Evolutionary conservation across 2,329 filamentous ascomycete genomes (phyloP).

Genomic region (Neofusicoccum laricinum): DNA sequence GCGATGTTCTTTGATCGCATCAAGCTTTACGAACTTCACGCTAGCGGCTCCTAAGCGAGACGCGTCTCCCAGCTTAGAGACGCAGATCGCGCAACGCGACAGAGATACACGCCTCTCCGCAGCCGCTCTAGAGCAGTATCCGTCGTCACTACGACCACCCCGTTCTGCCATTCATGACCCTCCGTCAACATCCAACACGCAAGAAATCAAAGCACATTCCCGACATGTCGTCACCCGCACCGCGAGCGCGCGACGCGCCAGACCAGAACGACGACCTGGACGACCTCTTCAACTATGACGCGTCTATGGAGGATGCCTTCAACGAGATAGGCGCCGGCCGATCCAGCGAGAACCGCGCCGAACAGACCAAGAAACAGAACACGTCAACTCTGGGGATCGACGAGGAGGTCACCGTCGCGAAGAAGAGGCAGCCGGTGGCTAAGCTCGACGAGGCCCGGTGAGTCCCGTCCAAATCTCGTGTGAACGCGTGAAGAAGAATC

Average conservation of each 20-base stretch:
- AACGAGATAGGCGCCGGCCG: constrained; percentile 31
- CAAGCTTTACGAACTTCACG: constrained; percentile 1
- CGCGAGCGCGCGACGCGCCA: constrained; percentile 21
- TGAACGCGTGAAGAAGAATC: background rate
- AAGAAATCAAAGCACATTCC: constrained; percentile 26
- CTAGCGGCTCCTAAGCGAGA: constrained; percentile 16
- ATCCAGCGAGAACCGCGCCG: constrained; percentile 18
- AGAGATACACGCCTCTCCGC: constrained; percentile 17
- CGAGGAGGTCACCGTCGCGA: constrained; percentile 78
- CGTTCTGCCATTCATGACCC: background rate
- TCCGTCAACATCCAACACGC: background rate
- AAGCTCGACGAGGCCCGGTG: constrained; percentile 84
- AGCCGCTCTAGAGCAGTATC: background rate
- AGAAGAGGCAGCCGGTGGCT: constrained; percentile 70
- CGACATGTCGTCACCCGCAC: constrained; percentile 18
- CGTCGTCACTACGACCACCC: background rate
- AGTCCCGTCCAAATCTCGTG: constrained; percentile 10
- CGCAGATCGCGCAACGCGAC: background rate
- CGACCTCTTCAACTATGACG: constrained; percentile 74
- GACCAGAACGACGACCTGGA: constrained; percentile 51
- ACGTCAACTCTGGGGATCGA: constrained; percentile 68
- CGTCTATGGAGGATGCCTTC: constrained; percentile 53
- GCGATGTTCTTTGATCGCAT: background rate
- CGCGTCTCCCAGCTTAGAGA: constrained; percentile 20
- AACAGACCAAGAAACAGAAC: constrained; percentile 11